Evolutionary conservation across 805 yeast genomes (phyloP).

Genomic region (Candida germanica): DNA sequence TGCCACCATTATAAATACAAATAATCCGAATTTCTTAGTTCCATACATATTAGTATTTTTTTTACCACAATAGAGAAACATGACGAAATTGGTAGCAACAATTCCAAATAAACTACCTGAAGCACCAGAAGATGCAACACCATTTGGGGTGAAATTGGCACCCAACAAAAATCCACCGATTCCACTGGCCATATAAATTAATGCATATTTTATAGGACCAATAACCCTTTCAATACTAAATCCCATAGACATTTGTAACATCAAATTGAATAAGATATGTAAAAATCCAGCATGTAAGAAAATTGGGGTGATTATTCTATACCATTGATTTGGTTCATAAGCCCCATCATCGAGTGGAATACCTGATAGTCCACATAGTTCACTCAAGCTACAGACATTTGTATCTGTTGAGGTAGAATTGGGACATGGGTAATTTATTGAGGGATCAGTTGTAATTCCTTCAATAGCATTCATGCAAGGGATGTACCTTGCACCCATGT

Average conservation of each 20-base stretch:
- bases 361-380: constrained; percentile 62
- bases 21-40: constrained; percentile 44
- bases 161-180: constrained; percentile 67
- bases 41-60: constrained; percentile 45
- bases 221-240: constrained; percentile 53
- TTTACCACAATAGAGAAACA: constrained; percentile 52
- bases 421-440: constrained; percentile 60
- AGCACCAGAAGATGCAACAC: constrained; percentile 67
- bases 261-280: constrained; percentile 61
- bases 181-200: constrained; percentile 61
- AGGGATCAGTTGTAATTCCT: constrained; percentile 47
- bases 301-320: constrained; percentile 65
- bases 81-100: constrained; percentile 57
- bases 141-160: constrained; percentile 65
- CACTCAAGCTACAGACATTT: constrained; percentile 53
- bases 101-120: constrained; percentile 71
- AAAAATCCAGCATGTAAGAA: constrained; percentile 73
- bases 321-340: constrained; percentile 60
- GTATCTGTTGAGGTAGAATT: constrained; percentile 56
- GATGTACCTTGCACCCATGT: constrained; percentile 67
- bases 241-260: constrained; percentile 62
- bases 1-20: constrained; percentile 45
- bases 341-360: constrained; percentile 30
- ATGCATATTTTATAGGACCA: constrained; percentile 51
- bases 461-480: constrained; percentile 63